phyloP scores from a whole-genome alignment of 2,329 filamentous ascomycete species.

The Pseudocercospora cruenta region DNA sequence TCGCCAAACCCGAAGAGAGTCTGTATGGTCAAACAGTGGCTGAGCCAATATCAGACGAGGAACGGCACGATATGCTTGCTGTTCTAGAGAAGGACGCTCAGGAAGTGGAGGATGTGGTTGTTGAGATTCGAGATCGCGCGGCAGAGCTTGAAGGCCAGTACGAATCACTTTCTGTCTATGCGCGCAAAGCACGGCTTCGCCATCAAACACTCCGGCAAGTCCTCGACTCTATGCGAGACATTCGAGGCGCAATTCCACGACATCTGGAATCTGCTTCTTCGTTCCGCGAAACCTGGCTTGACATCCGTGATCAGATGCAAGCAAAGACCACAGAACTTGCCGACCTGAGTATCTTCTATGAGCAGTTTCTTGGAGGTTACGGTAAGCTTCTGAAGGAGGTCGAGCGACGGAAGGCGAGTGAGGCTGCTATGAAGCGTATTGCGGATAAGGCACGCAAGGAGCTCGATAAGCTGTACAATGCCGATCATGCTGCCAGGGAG shows the following conservation, averaged over 20 bases:
- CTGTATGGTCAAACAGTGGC: constrained; percentile 58
- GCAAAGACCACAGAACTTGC: constrained; percentile 75
- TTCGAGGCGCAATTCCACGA: constrained; percentile 66
- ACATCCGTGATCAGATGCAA: constrained; percentile 71
- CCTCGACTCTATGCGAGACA: constrained; percentile 67
- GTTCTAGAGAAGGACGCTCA: constrained; percentile 73
- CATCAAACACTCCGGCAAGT: constrained; percentile 65
- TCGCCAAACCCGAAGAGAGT: constrained; percentile 57
- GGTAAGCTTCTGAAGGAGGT: constrained; percentile 83
- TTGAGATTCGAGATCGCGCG: constrained; percentile 73
- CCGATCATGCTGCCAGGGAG: constrained; percentile 73
- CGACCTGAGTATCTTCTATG: constrained; percentile 79
- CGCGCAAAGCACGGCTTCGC: constrained; percentile 58
- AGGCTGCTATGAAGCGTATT: constrained; percentile 73
- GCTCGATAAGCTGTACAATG: constrained; percentile 69
- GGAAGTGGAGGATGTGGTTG: constrained; percentile 65
- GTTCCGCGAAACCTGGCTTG: constrained; percentile 70
- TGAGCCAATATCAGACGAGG: constrained; percentile 72
- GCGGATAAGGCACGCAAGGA: constrained; percentile 77
- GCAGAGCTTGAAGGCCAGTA: constrained; percentile 76
- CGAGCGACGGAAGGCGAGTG: constrained; percentile 71
- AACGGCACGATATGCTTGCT: constrained; percentile 79
- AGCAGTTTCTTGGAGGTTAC: constrained; percentile 83
- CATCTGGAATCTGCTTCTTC: constrained; percentile 68
- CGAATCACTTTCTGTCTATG: constrained; percentile 64